Evolutionary conservation across 495 filamentous ascomycete species (phyloP).

Genomic region (Penicillium pulvis): DNA sequence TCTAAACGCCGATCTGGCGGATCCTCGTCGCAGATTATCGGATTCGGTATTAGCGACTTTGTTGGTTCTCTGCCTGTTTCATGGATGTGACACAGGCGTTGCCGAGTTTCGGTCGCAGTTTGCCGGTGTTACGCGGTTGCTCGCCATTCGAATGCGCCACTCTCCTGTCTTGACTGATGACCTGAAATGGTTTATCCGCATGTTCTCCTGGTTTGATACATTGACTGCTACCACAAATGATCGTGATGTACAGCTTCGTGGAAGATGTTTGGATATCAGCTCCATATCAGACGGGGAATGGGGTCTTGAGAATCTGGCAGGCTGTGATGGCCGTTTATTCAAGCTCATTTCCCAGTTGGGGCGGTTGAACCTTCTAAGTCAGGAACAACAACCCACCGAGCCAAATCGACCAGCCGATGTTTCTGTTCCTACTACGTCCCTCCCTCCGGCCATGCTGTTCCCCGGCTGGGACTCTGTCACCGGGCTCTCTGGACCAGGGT

Average conservation of each 20-base stretch:
- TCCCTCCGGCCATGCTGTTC: constrained; percentile 44
- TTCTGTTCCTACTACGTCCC: constrained; percentile 32
- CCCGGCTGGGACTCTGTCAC: constrained; percentile 25
- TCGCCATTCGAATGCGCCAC: constrained; percentile 69
- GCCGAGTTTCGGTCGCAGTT: constrained; percentile 93
- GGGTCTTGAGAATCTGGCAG: constrained; percentile 81
- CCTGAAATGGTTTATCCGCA: constrained; percentile 89
- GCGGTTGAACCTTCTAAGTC: constrained; percentile 84
- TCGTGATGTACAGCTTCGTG: constrained; percentile 83
- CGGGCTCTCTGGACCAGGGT: constrained; percentile 7
- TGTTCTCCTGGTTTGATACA: constrained; percentile 96
- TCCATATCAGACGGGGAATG: constrained; percentile 69
- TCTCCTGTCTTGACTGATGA: constrained; percentile 64
- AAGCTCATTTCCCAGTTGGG: constrained; percentile 76
- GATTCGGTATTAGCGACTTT: constrained; percentile 90
- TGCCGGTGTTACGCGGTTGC: constrained; percentile 89
- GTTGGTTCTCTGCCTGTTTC: constrained; percentile 85
- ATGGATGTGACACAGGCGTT: constrained; percentile 89
- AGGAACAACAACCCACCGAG: constrained; percentile 59
- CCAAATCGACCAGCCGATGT: constrained; percentile 30
- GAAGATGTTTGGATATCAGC: constrained; percentile 65
- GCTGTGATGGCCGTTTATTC: constrained; percentile 82
- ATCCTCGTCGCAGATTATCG: constrained; percentile 70
- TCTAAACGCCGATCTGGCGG: constrained; percentile 79
- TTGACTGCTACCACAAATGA: constrained; percentile 91